Percentiles rank a stretch among this genome's conserved stretches.
phyloP scores from a whole-genome alignment of 1,284 basidiomycete species.

The Cutaneotrichosporon spelunceum region DNA sequence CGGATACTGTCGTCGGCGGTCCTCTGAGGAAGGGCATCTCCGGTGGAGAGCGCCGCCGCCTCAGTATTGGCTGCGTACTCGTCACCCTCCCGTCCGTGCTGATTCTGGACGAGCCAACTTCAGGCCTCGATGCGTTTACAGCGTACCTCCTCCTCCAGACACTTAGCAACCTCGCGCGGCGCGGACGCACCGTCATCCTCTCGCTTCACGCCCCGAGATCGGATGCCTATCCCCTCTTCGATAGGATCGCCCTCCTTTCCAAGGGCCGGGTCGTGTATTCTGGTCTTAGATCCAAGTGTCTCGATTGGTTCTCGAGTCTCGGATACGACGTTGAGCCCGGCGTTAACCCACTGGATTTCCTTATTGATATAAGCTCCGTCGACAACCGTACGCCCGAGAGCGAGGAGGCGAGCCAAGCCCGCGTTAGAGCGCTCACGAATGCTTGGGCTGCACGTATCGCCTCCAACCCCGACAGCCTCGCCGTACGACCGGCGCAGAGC shows the following conservation, averaged over 20 bases:
- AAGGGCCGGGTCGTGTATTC: constrained; percentile 56
- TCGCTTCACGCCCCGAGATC: constrained; percentile 58
- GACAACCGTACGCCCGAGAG: constrained; percentile 53
- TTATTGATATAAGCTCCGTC: constrained; percentile 56
- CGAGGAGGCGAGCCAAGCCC: constrained; percentile 44
- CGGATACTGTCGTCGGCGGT: constrained; percentile 56
- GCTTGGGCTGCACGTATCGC: constrained; percentile 32
- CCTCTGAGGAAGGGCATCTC: constrained; percentile 63
- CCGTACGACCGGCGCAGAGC: not conserved
- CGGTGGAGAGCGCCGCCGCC: constrained; percentile 75
- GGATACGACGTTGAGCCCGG: constrained; percentile 44
- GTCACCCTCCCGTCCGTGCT: constrained; percentile 75
- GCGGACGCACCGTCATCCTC: constrained; percentile 56
- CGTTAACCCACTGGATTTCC: constrained; percentile 54
- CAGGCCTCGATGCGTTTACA: constrained; percentile 55
- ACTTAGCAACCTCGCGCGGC: constrained; percentile 54
- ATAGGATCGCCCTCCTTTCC: constrained; percentile 54
- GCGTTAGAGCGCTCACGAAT: constrained; percentile 35
- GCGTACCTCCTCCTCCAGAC: constrained; percentile 56
- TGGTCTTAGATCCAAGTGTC: constrained; percentile 47
- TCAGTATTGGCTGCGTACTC: constrained; percentile 78
- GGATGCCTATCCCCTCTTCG: constrained; percentile 56
- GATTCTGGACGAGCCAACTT: constrained; percentile 62
- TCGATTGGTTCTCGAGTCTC: constrained; percentile 52
- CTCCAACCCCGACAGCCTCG: not conserved